Percentiles rank a stretch among this genome's conserved stretches.
These are phyloP conservation scores for Saturnispora galanensis DNA, from an alignment of 805 yeast genomes.

Conservation along the genomic window DNA sequence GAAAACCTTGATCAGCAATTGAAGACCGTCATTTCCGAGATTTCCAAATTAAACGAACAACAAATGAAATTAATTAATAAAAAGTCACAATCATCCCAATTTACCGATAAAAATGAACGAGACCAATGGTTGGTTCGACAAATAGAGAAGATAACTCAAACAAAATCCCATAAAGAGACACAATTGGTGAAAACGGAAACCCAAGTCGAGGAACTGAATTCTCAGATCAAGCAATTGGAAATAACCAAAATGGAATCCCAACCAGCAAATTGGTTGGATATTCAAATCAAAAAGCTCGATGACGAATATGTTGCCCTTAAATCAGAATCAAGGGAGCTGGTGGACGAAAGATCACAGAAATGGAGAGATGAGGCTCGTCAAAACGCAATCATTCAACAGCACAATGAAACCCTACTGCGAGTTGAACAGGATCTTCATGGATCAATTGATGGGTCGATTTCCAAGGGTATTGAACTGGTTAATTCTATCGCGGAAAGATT, in stretches of 20 bases:
- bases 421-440: constrained; percentile 56
- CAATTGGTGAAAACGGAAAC: constrained; percentile 28
- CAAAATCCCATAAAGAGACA: constrained; percentile 18
- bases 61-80: constrained; percentile 60
- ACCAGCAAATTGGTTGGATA: constrained; percentile 23
- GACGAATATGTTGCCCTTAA: constrained; percentile 25
- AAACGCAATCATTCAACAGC: constrained; percentile 43
- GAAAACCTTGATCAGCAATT: constrained; percentile 15
- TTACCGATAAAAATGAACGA: constrained; percentile 45
- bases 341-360: constrained; percentile 58
- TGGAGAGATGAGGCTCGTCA: constrained; percentile 75
- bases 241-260: background rate
- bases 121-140: constrained; percentile 56
- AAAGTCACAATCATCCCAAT: constrained; percentile 58
- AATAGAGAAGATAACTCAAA: constrained; percentile 24
- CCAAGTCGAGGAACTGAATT: constrained; percentile 28
- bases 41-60: constrained; percentile 33
- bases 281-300: constrained; percentile 16
- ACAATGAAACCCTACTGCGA: constrained; percentile 38
- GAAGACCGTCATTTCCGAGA: constrained; percentile 12
- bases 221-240: constrained; percentile 9
- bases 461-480: constrained; percentile 62
- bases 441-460: constrained; percentile 65
- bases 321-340: constrained; percentile 32
- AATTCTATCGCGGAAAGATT: constrained; percentile 50